Conservation (phyloP, 179 eudicot genomes). For the Silene noctiflora region DNA sequence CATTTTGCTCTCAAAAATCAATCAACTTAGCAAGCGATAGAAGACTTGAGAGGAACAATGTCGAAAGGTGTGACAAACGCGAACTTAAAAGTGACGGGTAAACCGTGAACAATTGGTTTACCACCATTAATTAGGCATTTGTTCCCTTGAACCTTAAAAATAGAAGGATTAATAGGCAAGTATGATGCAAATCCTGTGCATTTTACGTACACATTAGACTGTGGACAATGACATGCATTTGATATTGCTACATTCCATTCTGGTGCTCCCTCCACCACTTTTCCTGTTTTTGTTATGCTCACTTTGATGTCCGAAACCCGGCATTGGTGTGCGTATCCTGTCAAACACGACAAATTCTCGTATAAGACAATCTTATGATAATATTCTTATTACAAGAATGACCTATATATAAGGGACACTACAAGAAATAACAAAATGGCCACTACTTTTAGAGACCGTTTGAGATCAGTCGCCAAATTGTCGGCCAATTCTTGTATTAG, state of each 20-base stretch:
- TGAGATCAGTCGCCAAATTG: too few species aligned
- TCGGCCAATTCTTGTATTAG: too few species aligned
- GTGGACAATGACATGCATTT: conserved; percentile 22
- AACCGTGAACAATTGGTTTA: conserved; percentile 13
- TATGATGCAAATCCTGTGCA: conserved; percentile 16
- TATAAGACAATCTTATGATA: too few species aligned
- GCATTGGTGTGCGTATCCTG: conserved; percentile 10
- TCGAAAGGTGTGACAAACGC: conserved; percentile 23
- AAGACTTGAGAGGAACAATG: conserved; percentile 14
- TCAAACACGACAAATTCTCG: too few species aligned
- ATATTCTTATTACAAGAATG: too few species aligned
- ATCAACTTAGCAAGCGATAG: neutral
- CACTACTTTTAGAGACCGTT: too few species aligned
- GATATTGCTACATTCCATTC: conserved; percentile 17
- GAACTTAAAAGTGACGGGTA: conserved; percentile 18
- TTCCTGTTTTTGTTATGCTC: conserved; percentile 6
- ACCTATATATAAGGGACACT: too few species aligned
- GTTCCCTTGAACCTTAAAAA: conserved; percentile 21
- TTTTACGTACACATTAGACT: conserved; percentile 17
- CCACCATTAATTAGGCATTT: conserved; percentile 22
- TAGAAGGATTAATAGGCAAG: neutral
- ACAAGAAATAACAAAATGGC: too few species aligned
- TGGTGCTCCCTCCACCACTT: conserved; percentile 3
- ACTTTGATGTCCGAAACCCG: conserved; percentile 5
- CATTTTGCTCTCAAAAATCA: neutral